These are phyloP conservation scores for Boletus sp. DNA, from an alignment of 768 basidiomycete genomes.

Conservation along the genomic window DNA sequence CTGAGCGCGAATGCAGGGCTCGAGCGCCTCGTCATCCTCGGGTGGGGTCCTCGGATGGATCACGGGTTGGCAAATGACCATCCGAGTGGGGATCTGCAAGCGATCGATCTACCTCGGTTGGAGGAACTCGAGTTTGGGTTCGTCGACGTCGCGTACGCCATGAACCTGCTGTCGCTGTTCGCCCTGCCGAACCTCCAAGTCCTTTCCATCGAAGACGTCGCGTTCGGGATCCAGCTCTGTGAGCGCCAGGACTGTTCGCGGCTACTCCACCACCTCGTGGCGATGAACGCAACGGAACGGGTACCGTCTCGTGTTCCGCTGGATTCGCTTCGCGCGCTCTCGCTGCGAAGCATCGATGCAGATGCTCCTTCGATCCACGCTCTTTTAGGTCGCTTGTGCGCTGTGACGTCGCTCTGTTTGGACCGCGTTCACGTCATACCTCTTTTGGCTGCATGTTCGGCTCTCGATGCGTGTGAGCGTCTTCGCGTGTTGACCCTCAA, in stretches of 20 bases:
- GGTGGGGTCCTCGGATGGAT: conserved; percentile 47
- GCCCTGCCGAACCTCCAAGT: conserved; percentile 35
- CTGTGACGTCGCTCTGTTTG: conserved; percentile 6
- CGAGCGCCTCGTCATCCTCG: conserved; percentile 44
- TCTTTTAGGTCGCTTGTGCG: conserved; percentile 3
- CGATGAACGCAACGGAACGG: not conserved
- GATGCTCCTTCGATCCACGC: not conserved
- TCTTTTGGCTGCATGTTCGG: conserved; percentile 4
- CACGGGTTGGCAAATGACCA: not conserved
- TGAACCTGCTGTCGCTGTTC: conserved; percentile 39
- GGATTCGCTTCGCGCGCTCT: conserved; percentile 4
- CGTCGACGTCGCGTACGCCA: conserved; percentile 38
- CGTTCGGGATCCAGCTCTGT: conserved; percentile 34
- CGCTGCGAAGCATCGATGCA: conserved; percentile 10
- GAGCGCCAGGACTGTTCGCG: conserved; percentile 35
- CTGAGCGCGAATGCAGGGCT: no score
- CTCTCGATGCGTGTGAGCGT: not conserved
- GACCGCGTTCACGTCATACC: conserved; percentile 2
- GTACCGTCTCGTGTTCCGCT: not conserved
- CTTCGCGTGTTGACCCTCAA: conserved; percentile 15
- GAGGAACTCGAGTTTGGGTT: conserved; percentile 42
- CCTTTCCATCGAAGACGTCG: conserved; percentile 47
- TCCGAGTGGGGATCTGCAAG: not conserved
- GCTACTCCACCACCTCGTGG: conserved; percentile 36
- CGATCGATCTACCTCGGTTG: conserved; percentile 31